These are phyloP conservation scores for Fusarium sp. DNA, from an alignment of 2,329 filamentous ascomycete species.

Conservation along the genomic window DNA sequence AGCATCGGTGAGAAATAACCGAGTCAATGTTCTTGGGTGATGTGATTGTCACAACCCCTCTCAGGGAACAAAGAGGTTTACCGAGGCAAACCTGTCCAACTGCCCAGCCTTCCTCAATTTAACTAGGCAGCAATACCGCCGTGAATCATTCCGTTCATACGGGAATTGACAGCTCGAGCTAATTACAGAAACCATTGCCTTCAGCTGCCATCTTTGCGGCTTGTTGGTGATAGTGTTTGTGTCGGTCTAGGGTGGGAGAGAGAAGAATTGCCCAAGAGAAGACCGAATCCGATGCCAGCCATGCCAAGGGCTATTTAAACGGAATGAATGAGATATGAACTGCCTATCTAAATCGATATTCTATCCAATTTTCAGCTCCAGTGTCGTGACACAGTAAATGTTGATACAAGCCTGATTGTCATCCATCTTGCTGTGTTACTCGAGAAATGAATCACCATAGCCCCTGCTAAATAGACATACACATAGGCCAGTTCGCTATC, in stretches of 20 bases:
- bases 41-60: background rate
- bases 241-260: background rate
- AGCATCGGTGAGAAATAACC: background rate
- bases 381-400: background rate
- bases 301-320: background rate
- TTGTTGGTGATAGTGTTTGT: background rate
- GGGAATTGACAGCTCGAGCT: background rate
- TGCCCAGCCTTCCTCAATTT: background rate
- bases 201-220: background rate
- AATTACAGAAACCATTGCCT: background rate
- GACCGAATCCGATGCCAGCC: background rate
- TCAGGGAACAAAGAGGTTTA: background rate
- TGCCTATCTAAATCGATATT: background rate
- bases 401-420: background rate
- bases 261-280: background rate
- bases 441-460: background rate
- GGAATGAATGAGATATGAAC: background rate
- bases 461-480: no score
- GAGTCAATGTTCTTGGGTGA: background rate
- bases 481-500: background rate
- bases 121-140: background rate
- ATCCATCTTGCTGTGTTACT: background rate
- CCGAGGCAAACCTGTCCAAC: background rate
- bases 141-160: background rate
- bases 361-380: background rate